Evolutionary conservation across 2,329 filamentous ascomycete genomes (phyloP).

Genomic region (Phialophora verrucosa): DNA sequence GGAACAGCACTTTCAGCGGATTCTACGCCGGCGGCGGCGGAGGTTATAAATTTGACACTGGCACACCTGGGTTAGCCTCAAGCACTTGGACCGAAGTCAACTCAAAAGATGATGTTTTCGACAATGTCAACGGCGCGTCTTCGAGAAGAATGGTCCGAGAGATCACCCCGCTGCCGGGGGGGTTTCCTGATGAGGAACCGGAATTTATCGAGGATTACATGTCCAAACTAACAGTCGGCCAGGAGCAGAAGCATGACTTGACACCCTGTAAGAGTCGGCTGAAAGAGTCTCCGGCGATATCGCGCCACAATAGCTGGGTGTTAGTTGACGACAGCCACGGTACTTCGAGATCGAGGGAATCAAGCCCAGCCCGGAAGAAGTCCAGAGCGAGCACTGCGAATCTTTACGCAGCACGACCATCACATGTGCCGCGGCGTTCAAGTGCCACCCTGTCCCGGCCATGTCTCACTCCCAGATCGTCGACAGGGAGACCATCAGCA

Average conservation of each 20-base stretch:
- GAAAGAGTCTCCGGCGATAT: slow-evolving; percentile 46
- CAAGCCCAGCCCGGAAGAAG: slow-evolving; percentile 39
- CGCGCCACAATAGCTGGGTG: slow-evolving; percentile 69
- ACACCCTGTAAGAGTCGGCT: slow-evolving; percentile 8
- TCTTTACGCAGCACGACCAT: slow-evolving; percentile 14
- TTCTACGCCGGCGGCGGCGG: slow-evolving; percentile 85
- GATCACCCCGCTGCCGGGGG: slow-evolving; percentile 59
- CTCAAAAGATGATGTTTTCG: slow-evolving; percentile 42
- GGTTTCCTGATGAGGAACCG: slow-evolving; percentile 55
- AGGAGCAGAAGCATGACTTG: slow-evolving; percentile 46
- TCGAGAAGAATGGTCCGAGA: slow-evolving; percentile 27
- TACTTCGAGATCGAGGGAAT: slow-evolving; percentile 26
- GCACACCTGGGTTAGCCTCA: slow-evolving; percentile 36
- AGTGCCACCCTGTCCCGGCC: slow-evolving; percentile 38
- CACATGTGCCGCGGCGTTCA: background rate
- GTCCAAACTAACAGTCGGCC: slow-evolving; percentile 43
- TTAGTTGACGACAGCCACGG: slow-evolving; percentile 58
- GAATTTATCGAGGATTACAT: slow-evolving; percentile 55
- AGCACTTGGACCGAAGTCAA: slow-evolving; percentile 43
- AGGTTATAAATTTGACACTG: slow-evolving; percentile 65
- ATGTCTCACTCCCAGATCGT: slow-evolving; percentile 57
- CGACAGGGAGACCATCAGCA: slow-evolving; percentile 54
- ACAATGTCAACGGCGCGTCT: slow-evolving; percentile 23
- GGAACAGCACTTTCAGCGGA: slow-evolving; percentile 71
- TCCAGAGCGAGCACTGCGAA: slow-evolving; percentile 33